Evolutionary conservation across 768 basidiomycete species (phyloP), one percentile per base, ranked within the genome.

Genomic region (Hypholoma fasciculare): DNA sequence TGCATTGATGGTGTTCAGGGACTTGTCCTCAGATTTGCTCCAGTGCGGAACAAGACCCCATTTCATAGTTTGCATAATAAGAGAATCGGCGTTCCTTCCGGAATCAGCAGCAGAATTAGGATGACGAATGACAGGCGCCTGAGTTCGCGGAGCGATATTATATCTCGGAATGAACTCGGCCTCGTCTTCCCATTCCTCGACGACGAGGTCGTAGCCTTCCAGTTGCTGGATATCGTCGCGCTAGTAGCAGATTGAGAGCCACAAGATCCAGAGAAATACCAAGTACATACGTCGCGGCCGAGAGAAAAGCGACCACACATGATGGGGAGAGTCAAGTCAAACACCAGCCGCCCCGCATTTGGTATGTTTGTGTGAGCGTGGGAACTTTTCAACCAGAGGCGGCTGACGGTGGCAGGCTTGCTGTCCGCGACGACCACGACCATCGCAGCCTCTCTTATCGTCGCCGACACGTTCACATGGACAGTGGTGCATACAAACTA

Each of bases 11-110:
- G 96, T 97, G 64, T 83, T 92, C 42, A 94, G 73, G 0, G 78
- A 76, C 50, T 82, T 83, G 60, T 88, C 84, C 61, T 95, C 91
- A 39, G 76, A 72, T 67, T 92, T 92, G 67, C 79, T 84, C 88
- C 88, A 95, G 68, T 90, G 86, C 0, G 92, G 93, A 2, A 94
- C 84, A 1, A 96, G 77, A 7, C 96, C 95, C 95, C 95, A 98
- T 58, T 81, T 87, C 92, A 93, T 94, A 0, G 89, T 88, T 37
- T 92, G 90, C 61, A 96, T 69, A 20, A 89, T 74, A 17, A 87
- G 71, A 12, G 70, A 44, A 8, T 53, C 52, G 17, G 56, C 30
- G 34, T 56, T 63, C 27, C 40, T 46, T 11, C 46, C 62, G 51
- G 59, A 52, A 20, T 58, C 60, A 6, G 64, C 59, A 20, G 63